Percentiles rank a stretch among this genome's conserved stretches.
Conservation (phyloP, 805 yeast species). For the Candida sphagnicola region DNA sequence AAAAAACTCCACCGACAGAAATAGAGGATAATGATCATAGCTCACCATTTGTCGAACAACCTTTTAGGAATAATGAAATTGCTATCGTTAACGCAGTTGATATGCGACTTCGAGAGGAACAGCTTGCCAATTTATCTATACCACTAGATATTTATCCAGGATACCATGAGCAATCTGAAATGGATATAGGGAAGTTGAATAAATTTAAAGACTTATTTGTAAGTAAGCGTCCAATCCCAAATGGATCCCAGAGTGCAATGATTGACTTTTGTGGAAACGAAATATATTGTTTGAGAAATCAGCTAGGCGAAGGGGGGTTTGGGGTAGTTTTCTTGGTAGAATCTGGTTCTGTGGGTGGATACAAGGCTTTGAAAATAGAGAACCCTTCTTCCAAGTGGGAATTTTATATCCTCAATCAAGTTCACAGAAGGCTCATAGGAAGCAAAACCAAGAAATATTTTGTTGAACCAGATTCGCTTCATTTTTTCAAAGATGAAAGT, state of each 20-base stretch:
- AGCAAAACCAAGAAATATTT: constrained; percentile 27
- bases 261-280: constrained; percentile 42
- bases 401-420: constrained; percentile 62
- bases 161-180: constrained; percentile 29
- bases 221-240: constrained; percentile 29
- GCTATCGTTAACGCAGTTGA: constrained; percentile 40
- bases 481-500: constrained; percentile 61
- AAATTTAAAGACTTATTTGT: constrained; percentile 36
- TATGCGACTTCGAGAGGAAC: constrained; percentile 28
- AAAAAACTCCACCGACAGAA: constrained; percentile 27
- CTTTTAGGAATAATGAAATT: constrained; percentile 9
- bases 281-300: constrained; percentile 45
- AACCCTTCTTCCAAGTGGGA: constrained; percentile 77
- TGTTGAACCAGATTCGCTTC: constrained; percentile 49
- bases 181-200: constrained; percentile 19
- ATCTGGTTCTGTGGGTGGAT: constrained; percentile 41
- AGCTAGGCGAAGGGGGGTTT: constrained; percentile 78
- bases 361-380: constrained; percentile 71
- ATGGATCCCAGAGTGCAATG: constrained; percentile 37
- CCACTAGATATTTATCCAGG: constrained; percentile 29
- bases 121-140: constrained; percentile 36
- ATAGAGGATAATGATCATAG: constrained; percentile 28
- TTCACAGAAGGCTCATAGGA: constrained; percentile 38
- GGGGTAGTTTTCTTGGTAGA: constrained; percentile 76
- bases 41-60: constrained; percentile 45